Base-by-base conservation (phyloP, 768 basidiomycete species). In the Chalciporus sphaerocephalus region DNA sequence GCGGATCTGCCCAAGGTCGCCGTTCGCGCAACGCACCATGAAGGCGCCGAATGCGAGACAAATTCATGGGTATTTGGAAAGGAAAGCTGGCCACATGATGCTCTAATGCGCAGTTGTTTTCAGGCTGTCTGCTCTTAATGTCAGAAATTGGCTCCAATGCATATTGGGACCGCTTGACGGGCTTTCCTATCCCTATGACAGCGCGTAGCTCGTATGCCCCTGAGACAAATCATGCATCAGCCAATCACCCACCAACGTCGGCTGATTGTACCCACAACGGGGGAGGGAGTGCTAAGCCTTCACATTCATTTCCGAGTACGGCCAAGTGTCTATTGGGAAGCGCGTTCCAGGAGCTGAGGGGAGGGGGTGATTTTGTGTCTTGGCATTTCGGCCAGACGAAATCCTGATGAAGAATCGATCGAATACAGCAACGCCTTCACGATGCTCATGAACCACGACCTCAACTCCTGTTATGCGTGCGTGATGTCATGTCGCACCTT, bases 291-390 rank as follows among this genome's bases (percentile, higher is more conserved):
- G 33, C 21, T 23, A 48, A 30, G 20, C 28, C 6, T 20, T 57
- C 45, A 18, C 50, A 22, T 59, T 60, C 59, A 60, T 60, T 49
- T 60, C 59, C 59, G 58, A 11, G 40, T 20, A 27, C 35, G 51
- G 51, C 8, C 51, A 54, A 30, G 47, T 53, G 59, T 49, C 49
- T 49, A 48, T 49, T 48, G 33, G 22, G 17, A 37, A 46, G 45
- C 16, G 6, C 30, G n/a, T n/a, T 32, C 15, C n/a, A 50, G 36
- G 57, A n/a, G n/a, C n/a, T 40, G 18, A 52, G 49, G n/a, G n/a
- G n/a, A n/a, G n/a, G n/a, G n/a, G 36, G 49, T 48, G 40, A 23
- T 45, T 27, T 40, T 45, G 37, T 47, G 45, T 48, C 46, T 39
- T 30, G 47, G n/a, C 54, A 51, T 50, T 16, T 46, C 44, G n/a